These are phyloP conservation scores for Xylaria nigripes DNA, from an alignment of 495 filamentous ascomycete genomes.

Conservation along the genomic window DNA sequence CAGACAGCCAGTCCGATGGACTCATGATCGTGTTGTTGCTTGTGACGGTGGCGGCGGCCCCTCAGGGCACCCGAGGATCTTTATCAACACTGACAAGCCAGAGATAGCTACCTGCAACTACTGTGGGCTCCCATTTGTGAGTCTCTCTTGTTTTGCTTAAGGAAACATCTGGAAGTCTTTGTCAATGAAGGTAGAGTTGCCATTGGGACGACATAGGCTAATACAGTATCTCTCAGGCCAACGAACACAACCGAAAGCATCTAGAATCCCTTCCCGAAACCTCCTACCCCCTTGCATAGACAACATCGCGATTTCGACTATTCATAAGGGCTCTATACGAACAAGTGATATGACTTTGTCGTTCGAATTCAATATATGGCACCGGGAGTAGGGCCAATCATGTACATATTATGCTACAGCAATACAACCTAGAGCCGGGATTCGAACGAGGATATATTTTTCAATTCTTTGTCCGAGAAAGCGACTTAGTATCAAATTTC, in stretches of 20 bases:
- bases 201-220: constrained; percentile 7
- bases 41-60: constrained; percentile 95
- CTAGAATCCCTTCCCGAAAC: constrained; percentile 72
- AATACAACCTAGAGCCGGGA: constrained; percentile 15
- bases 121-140: constrained; percentile 90
- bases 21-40: constrained; percentile 65
- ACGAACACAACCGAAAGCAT: constrained; percentile 75
- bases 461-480: not conserved
- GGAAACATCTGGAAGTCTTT: not conserved
- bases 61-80: constrained; percentile 83
- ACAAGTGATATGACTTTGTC: too few species aligned
- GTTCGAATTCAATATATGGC: constrained; percentile 1
- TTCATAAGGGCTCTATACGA: constrained; percentile 1
- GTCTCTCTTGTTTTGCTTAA: constrained; percentile 29
- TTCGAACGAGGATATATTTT: not conserved
- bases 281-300: constrained; percentile 59
- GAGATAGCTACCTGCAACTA: constrained; percentile 85
- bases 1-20: constrained; percentile 89
- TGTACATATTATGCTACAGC: constrained; percentile 22
- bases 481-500: not conserved
- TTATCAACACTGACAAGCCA: constrained; percentile 96
- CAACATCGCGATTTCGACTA: not conserved
- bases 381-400: constrained; percentile 8
- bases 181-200: not conserved
- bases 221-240: constrained; percentile 49